Evolutionary conservation across 768 basidiomycete genomes (phyloP).

Genomic region (Strobilomyces confusus): DNA sequence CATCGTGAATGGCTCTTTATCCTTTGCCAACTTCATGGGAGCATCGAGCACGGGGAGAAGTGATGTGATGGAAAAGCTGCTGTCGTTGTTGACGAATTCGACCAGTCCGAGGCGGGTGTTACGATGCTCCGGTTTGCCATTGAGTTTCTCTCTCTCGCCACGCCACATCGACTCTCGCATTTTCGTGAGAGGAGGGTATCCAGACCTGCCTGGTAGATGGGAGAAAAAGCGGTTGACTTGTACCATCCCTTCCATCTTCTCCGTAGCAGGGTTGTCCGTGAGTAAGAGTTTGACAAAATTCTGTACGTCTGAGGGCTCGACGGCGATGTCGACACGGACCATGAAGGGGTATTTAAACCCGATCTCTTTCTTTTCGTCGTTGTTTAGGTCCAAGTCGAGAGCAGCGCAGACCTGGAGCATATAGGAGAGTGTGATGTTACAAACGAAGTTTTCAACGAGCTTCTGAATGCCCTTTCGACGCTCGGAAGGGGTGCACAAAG

Average conservation of each 20-base stretch:
- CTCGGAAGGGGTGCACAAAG: conserved; percentile 9
- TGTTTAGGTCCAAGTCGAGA: conserved; percentile 9
- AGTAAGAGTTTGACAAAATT: conserved; percentile 7
- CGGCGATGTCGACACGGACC: conserved; percentile 11
- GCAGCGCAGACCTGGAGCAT: conserved; percentile 11
- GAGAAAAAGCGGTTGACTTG: conserved; percentile 13
- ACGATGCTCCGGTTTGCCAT: not conserved
- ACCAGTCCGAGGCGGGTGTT: conserved; percentile 10
- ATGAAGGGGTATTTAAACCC: conserved; percentile 15
- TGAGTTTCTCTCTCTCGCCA: not conserved
- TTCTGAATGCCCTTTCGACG: conserved; percentile 14
- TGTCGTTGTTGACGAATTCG: conserved; percentile 18
- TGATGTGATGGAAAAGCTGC: not conserved
- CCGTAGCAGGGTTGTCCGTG: conserved; percentile 1
- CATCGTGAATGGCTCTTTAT: conserved; percentile 10
- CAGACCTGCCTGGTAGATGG: conserved; percentile 5
- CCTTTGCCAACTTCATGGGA: not conserved
- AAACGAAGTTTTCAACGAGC: conserved; percentile 8
- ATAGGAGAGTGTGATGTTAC: conserved; percentile 4
- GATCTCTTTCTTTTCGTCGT: too few relatives aligned
- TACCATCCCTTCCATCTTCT: conserved; percentile 12
- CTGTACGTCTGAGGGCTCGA: conserved; percentile 10
- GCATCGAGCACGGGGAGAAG: not conserved
- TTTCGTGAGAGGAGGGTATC: conserved; percentile 6
- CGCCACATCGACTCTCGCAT: conserved; percentile 9